These are phyloP conservation scores for Lavandula angustifolia DNA, from an alignment of 257 asterid genomes.

Conservation along the genomic window DNA sequence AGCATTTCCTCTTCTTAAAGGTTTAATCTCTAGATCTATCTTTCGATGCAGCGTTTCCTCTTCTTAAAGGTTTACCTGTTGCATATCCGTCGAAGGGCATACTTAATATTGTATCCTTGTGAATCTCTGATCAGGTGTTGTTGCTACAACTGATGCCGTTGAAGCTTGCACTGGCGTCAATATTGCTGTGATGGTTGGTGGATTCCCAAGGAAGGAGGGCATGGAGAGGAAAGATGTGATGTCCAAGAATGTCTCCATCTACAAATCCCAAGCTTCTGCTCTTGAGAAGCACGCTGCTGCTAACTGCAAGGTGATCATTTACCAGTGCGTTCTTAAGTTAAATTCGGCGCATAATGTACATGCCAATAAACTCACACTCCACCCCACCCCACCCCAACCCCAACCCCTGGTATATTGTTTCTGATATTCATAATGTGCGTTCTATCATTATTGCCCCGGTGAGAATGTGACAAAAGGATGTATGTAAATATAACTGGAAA, in stretches of 20 bases:
- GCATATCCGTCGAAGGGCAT: neutral
- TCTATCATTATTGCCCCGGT: neutral
- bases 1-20: conserved; percentile 90
- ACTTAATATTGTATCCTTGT: neutral
- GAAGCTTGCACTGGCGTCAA: conserved; percentile 90
- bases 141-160: conserved; percentile 84
- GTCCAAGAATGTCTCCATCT: conserved; percentile 79
- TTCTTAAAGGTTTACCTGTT: neutral
- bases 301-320: conserved; percentile 74
- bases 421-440: too few species aligned
- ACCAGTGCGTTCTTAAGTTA: too few species aligned
- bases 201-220: conserved; percentile 97
- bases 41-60: neutral
- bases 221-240: conserved; percentile 97
- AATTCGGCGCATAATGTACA: neutral
- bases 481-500: neutral
- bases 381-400: too few species aligned
- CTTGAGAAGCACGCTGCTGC: conserved; percentile 90
- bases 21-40: conserved; percentile 37
- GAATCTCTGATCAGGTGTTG: conserved; percentile 61
- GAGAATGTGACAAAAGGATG: neutral
- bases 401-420: too few species aligned
- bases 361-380: neutral
- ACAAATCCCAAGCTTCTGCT: conserved; percentile 56
- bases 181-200: conserved; percentile 94